Evolutionary conservation across 805 yeast genomes (phyloP).

Genomic region (Candida coleopterorum): DNA sequence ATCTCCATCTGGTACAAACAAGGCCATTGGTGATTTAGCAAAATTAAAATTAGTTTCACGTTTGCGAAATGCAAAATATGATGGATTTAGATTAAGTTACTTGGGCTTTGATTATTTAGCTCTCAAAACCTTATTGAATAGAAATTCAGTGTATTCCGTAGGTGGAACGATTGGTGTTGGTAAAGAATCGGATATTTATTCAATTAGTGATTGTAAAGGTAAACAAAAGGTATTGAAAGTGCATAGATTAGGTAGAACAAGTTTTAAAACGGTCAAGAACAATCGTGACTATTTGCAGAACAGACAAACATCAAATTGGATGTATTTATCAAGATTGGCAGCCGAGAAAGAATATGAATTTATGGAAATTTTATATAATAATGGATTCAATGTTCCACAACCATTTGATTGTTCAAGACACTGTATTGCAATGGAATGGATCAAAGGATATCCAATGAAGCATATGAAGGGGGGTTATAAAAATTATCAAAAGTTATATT

Average conservation of each 20-base stretch:
- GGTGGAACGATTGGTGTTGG: conserved; percentile 94
- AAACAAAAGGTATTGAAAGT: conserved; percentile 72
- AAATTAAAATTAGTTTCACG: conserved; percentile 74
- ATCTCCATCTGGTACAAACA: conserved; percentile 69
- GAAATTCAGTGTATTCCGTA: conserved; percentile 68
- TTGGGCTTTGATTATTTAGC: conserved; percentile 93
- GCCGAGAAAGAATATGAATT: conserved; percentile 91
- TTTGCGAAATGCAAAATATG: conserved; percentile 87
- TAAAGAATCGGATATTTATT: conserved; percentile 92
- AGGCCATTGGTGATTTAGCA: conserved; percentile 81
- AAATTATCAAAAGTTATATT: conserved; percentile 67
- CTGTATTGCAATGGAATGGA: conserved; percentile 86
- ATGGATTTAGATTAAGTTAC: conserved; percentile 86
- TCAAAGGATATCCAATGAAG: conserved; percentile 88
- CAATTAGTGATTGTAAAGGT: conserved; percentile 68
- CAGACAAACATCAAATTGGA: conserved; percentile 81
- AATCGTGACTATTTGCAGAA: conserved; percentile 86
- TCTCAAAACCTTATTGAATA: conserved; percentile 72
- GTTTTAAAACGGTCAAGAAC: conserved; percentile 87
- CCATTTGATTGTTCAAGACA: conserved; percentile 91
- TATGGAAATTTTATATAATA: conserved; percentile 66
- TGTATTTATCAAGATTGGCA: conserved; percentile 83
- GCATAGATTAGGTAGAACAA: conserved; percentile 90
- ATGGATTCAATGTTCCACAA: conserved; percentile 81
- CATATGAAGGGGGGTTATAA: conserved; percentile 61